phyloP scores from a whole-genome alignment of 2,329 filamentous ascomycete genomes.

The Xylaria arbuscula region DNA sequence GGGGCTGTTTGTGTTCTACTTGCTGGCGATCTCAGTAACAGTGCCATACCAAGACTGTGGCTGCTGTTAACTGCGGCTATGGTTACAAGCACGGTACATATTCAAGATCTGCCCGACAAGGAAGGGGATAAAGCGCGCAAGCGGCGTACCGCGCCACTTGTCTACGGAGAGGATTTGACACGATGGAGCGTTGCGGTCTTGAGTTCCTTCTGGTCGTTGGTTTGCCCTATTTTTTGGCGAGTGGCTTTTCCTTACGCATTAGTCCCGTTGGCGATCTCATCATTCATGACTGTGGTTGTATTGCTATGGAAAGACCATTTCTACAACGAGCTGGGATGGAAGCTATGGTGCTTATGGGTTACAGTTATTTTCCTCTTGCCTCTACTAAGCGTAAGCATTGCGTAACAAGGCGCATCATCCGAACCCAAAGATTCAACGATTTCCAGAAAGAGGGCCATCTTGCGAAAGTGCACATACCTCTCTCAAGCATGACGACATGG shows the following conservation, averaged over 20 bases:
- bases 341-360: conserved; percentile 35
- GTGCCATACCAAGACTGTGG: conserved; percentile 37
- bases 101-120: conserved; percentile 44
- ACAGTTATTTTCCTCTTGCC: conserved; percentile 21
- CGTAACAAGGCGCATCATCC: not conserved
- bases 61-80: conserved; percentile 41
- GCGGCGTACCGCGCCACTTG: conserved; percentile 45
- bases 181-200: conserved; percentile 26
- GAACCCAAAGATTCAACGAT: too few relatives aligned
- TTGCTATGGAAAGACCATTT: not conserved
- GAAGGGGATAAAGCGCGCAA: conserved; percentile 45
- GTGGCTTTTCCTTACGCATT: conserved; percentile 10
- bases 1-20: conserved; percentile 42
- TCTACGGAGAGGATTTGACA: conserved; percentile 42
- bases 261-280: not conserved
- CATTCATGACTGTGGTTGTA: conserved; percentile 15
- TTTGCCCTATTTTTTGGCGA: conserved; percentile 27
- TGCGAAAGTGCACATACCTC: too few relatives aligned
- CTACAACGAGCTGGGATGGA: conserved; percentile 26
- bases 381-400: conserved; percentile 7
- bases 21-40: not conserved
- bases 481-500: too few relatives aligned
- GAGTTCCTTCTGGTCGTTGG: conserved; percentile 21
- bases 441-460: too few relatives aligned
- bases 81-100: conserved; percentile 46